Base-by-base conservation (phyloP, 495 filamentous ascomycete genomes). In the Barbatosphaeria neglecta region DNA sequence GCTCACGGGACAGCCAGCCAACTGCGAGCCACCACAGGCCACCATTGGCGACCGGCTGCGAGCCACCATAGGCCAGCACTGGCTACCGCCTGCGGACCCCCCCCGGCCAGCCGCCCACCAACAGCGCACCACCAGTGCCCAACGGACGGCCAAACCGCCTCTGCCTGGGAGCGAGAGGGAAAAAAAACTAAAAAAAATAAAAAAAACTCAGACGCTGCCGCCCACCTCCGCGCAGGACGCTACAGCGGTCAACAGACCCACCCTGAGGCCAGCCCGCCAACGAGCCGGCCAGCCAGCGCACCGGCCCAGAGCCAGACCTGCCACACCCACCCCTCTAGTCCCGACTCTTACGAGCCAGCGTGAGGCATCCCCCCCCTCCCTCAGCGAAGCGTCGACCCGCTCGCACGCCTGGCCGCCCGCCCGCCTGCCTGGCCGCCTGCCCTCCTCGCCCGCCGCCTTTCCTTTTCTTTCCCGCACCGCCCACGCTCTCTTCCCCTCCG, bases 401-500 rank as follows among this genome's bases (percentile, higher is more conserved):
- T n/a, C n/a, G n/a, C n/a, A n/a, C n/a, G n/a, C n/a, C n/a, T n/a
- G n/a, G n/a, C n/a, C n/a, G n/a, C n/a, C n/a, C n/a, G n/a, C n/a
- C n/a, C n/a, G n/a, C n/a, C n/a, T n/a, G n/a, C n/a, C n/a, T n/a
- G n/a, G n/a, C n/a, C n/a, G n/a, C n/a, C n/a, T n/a, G n/a, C n/a
- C n/a, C n/a, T n/a, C n/a, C n/a, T n/a, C 31, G 31, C 31, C 28
- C 31, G 31, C 31, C 31, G 9, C 13, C 16, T 35, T 35, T n/a
- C 13, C 31, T n/a, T n/a, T 13, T n/a, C 16, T 35, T 35, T 35
- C 31, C 16, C 16, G 5, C 31, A 50, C 43, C 46, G 52, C 43
- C 53, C 42, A 45, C 43, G 52, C 50, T 39, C 49, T 50, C 48
- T 49, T 51, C 48, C 42, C 38, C 46, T 53, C 25, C 45, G 37